Evolutionary conservation across 768 basidiomycete species (phyloP).

Genomic region (Boletus barrowsii): DNA sequence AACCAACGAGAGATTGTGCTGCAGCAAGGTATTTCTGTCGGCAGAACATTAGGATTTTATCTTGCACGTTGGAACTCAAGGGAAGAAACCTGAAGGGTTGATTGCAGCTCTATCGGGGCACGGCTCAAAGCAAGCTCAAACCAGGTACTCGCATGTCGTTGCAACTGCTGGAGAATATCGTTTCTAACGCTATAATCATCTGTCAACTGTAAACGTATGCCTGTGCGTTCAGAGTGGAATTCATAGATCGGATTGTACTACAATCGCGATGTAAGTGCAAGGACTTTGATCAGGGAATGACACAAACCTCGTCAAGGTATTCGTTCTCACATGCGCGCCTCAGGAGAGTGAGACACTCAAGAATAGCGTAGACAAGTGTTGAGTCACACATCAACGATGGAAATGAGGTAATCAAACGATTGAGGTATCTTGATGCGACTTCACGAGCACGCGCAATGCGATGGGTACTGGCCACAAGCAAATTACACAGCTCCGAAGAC

Average conservation of each 20-base stretch:
- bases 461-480: slow-evolving; percentile 80
- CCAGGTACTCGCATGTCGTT: slow-evolving; percentile 76
- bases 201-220: slow-evolving; percentile 73
- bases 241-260: slow-evolving; percentile 88
- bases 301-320: slow-evolving; percentile 79
- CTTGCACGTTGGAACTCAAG: not conserved
- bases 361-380: slow-evolving; percentile 79
- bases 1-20: slow-evolving; percentile 63
- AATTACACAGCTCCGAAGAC: slow-evolving; percentile 67
- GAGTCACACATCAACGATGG: slow-evolving; percentile 93
- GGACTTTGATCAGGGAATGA: not conserved
- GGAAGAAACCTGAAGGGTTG: slow-evolving; percentile 73
- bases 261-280: not conserved
- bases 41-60: not conserved
- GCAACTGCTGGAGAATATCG: slow-evolving; percentile 74
- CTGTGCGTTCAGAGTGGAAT: slow-evolving; percentile 75
- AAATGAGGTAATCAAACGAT: slow-evolving; percentile 84
- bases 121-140: slow-evolving; percentile 82
- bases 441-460: slow-evolving; percentile 78
- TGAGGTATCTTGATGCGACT: slow-evolving; percentile 78
- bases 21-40: slow-evolving; percentile 82
- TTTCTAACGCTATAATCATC: slow-evolving; percentile 86
- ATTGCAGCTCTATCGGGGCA: slow-evolving; percentile 89
- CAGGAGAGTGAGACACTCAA: slow-evolving; percentile 88
- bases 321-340: slow-evolving; percentile 88